A percentile compares a stretch with the other conserved stretches of the same genome.
Conservation (phyloP, 106 monocot species). For the Dendrobium nobile region DNA sequence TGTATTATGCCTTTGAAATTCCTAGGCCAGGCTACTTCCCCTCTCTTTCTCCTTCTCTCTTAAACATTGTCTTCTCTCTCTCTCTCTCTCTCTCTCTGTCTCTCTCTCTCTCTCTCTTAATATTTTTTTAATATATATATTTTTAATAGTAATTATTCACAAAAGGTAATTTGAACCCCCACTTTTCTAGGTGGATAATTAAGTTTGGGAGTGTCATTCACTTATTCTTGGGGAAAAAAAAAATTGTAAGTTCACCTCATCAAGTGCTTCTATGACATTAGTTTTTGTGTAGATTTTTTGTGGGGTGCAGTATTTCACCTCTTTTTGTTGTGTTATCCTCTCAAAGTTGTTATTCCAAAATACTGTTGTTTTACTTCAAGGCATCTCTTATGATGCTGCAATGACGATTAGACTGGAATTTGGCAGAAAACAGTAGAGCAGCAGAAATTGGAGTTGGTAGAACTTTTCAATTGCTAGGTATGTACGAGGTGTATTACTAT, state of each 20-base stretch:
- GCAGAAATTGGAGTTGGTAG: background rate
- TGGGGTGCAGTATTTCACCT: background rate
- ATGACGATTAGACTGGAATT: background rate
- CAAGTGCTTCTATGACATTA: no score
- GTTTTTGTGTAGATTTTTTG: no score
- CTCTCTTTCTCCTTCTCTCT: background rate
- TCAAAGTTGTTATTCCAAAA: background rate
- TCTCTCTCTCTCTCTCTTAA: background rate
- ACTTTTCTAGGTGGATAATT: no score
- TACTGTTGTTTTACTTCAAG: background rate
- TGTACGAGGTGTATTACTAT: background rate
- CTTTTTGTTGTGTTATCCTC: background rate
- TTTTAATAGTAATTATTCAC: no score
- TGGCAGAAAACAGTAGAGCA: background rate
- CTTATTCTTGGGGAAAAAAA: no score
- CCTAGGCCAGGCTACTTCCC: background rate
- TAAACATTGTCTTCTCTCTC: background rate
- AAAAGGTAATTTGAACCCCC: no score
- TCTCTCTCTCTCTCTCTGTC: background rate
- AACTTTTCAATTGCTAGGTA: background rate
- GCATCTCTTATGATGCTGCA: background rate
- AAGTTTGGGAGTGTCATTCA: no score
- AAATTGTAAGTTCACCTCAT: no score
- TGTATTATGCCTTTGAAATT: background rate
- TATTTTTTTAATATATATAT: background rate